These are phyloP conservation scores for Eucalyptus viminalis DNA, from an alignment of 345 rosid species.

Conservation along the genomic window DNA sequence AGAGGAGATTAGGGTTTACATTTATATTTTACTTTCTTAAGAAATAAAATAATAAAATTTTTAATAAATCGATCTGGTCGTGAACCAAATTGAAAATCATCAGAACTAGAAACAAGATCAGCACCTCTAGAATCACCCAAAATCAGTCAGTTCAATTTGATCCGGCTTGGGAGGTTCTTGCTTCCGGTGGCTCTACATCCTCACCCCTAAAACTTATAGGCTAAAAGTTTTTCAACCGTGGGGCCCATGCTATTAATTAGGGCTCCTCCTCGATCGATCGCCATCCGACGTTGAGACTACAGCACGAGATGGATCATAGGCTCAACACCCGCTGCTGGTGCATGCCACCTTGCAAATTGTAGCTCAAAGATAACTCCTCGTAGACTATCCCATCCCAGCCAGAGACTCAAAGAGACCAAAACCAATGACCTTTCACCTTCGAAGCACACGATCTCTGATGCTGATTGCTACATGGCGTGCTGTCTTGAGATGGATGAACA, in stretches of 20 bases:
- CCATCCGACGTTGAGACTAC: slow-evolving; percentile 6
- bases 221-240: neutral
- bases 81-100: too few species aligned
- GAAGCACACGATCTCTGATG: neutral
- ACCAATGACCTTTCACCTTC: slow-evolving; percentile 6
- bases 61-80: too few species aligned
- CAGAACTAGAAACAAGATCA: too few species aligned
- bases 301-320: neutral
- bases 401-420: neutral
- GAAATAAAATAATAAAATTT: too few species aligned
- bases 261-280: neutral
- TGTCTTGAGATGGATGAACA: neutral
- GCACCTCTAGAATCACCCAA: too few species aligned
- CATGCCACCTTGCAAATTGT: slow-evolving; percentile 2
- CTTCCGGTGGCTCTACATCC: too few species aligned
- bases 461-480: neutral
- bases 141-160: too few species aligned
- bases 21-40: too few species aligned
- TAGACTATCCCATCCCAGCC: neutral
- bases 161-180: too few species aligned
- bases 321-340: neutral
- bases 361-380: neutral
- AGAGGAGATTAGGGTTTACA: too few species aligned
- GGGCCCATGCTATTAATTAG: neutral
- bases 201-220: neutral